Conservation (phyloP, 2,329 filamentous ascomycete genomes). For the Cordyceps cicadae region DNA sequence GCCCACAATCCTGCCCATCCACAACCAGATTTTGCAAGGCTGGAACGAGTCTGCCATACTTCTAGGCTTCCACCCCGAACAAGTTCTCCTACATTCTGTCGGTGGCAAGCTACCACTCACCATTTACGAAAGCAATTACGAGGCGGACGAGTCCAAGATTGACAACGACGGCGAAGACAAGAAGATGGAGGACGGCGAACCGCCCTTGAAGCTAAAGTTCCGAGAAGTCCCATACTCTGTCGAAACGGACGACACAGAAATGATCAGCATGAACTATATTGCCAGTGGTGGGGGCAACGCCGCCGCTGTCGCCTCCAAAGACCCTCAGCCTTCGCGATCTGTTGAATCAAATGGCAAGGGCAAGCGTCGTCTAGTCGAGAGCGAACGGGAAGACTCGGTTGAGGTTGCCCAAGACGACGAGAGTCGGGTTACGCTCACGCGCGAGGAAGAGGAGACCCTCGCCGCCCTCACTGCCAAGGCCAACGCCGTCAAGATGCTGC, state of each 20-base stretch:
- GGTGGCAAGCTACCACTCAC: constrained; percentile 81
- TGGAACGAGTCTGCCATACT: constrained; percentile 84
- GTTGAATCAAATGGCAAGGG: constrained; percentile 45
- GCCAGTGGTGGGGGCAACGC: constrained; percentile 78
- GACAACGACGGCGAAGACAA: constrained; percentile 53
- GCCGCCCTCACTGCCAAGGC: constrained; percentile 71
- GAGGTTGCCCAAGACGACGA: constrained; percentile 17
- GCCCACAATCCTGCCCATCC: constrained; percentile 60
- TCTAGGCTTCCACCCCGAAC: constrained; percentile 72
- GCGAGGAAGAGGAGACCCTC: constrained; percentile 54
- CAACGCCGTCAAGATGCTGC: constrained; percentile 91
- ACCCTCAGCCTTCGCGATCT: constrained; percentile 33
- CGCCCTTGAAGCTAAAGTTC: constrained; percentile 60
- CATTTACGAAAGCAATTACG: constrained; percentile 78
- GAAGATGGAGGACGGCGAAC: constrained; percentile 60
- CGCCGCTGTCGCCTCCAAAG: constrained; percentile 44
- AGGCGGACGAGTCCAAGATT: constrained; percentile 51
- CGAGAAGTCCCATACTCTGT: constrained; percentile 77
- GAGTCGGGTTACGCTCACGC: constrained; percentile 35
- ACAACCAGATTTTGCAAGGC: constrained; percentile 63
- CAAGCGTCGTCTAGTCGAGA: constrained; percentile 36
- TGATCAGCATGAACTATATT: constrained; percentile 94
- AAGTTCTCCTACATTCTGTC: constrained; percentile 44
- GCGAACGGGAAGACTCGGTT: constrained; percentile 21
- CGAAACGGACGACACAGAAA: constrained; percentile 91